These are phyloP conservation scores for Bromus sterilis DNA, from an alignment of 176 grass and related monocot species.

Conservation along the genomic window DNA sequence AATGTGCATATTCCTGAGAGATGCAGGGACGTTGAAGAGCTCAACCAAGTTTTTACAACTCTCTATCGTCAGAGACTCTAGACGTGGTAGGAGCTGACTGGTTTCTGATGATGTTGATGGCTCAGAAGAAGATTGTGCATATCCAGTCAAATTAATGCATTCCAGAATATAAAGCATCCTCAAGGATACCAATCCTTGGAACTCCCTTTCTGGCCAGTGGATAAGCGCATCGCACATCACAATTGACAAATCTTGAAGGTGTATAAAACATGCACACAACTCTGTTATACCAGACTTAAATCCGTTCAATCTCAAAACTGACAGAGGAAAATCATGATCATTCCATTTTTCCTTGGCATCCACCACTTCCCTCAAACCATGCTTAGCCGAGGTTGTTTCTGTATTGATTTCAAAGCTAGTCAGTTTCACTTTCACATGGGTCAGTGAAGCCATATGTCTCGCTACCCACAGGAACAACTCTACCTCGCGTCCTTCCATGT, in stretches of 20 bases:
- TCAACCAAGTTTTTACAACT: neutral
- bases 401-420: neutral
- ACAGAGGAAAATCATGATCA: neutral
- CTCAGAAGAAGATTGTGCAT: neutral
- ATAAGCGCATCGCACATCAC: accelerated
- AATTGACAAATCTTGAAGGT: neutral
- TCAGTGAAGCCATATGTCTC: neutral
- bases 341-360: neutral
- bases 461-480: neutral
- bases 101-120: neutral
- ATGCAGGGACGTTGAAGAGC: neutral
- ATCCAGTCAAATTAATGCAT: neutral
- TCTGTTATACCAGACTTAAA: neutral
- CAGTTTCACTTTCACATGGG: neutral
- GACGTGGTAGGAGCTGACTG: neutral
- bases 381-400: neutral
- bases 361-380: neutral
- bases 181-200: neutral
- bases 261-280: neutral
- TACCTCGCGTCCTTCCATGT: neutral
- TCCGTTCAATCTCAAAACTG: neutral
- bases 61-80: neutral
- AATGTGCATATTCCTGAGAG: neutral
- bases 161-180: neutral
- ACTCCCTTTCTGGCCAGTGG: neutral